Percentiles rank a stretch among this genome's conserved stretches.
phyloP scores from a whole-genome alignment of 169 alveolate species.

The Neospora caninum region DNA sequence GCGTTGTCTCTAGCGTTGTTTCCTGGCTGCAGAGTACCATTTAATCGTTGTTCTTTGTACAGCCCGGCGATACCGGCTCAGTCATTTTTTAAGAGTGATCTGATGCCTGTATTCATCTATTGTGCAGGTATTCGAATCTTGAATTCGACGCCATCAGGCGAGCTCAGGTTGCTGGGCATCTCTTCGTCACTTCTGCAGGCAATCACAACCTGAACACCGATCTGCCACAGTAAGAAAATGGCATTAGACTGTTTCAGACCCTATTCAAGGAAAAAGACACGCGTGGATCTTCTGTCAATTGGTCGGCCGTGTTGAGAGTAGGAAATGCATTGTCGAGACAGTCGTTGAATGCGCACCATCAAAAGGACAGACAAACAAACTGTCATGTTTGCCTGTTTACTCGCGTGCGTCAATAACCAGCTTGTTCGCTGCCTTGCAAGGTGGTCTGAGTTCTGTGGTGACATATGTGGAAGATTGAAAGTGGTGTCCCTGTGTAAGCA shows the following conservation, averaged over 20 bases:
- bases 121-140: conserved; percentile 18
- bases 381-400: too few species aligned
- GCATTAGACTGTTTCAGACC: not conserved
- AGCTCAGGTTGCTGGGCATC: conserved; percentile 67
- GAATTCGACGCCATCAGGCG: conserved; percentile 65
- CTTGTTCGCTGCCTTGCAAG: too few species aligned
- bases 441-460: too few species aligned
- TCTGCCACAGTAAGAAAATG: conserved; percentile 32
- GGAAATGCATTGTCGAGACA: not conserved
- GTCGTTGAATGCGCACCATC: not conserved
- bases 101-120: too few species aligned
- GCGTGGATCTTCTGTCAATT: conserved; percentile 60
- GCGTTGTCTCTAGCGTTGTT: too few species aligned
- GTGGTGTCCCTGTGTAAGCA: too few species aligned
- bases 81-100: too few species aligned
- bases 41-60: too few species aligned
- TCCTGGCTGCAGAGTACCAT: too few species aligned
- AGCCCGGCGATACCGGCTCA: too few species aligned
- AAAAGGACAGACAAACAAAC: not conserved
- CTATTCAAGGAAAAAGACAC: not conserved
- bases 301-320: not conserved
- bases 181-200: conserved; percentile 66
- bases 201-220: conserved; percentile 65
- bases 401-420: too few species aligned
- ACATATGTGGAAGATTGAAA: too few species aligned